Evolutionary conservation across 352 stramenopile genomes (phyloP).

Genomic region (Pythium vanterpoolii): DNA sequence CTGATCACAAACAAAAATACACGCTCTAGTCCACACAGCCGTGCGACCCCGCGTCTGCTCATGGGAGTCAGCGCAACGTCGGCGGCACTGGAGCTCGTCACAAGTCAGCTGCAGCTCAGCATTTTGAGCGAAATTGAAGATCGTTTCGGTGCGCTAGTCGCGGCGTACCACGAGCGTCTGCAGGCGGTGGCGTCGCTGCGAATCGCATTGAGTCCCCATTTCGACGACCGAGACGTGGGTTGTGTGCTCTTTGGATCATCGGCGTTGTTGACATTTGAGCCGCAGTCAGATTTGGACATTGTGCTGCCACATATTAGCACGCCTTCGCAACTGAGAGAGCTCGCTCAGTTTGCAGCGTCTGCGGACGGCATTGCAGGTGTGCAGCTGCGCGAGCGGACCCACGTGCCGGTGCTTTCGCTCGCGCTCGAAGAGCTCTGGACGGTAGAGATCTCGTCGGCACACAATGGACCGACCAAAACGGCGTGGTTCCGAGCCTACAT

Average conservation of each 20-base stretch:
- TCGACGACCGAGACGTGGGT: conserved; percentile 28
- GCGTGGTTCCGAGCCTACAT: conserved; percentile 69
- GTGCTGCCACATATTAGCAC: conserved; percentile 26
- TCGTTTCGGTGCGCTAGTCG: conserved; percentile 46
- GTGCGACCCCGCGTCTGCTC: conserved; percentile 25
- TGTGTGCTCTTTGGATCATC: conserved; percentile 67
- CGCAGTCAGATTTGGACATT: conserved; percentile 73
- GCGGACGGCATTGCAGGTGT: not conserved
- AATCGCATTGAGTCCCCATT: conserved; percentile 32
- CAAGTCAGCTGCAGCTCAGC: conserved; percentile 40
- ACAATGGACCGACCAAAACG: conserved; percentile 68
- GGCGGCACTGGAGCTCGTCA: not conserved
- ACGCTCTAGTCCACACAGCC: not conserved
- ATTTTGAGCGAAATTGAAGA: conserved; percentile 52
- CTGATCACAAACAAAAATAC: conserved; percentile 42
- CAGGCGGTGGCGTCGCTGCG: conserved; percentile 44
- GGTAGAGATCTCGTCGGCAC: conserved; percentile 55
- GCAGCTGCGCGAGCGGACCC: conserved; percentile 24
- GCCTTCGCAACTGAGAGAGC: conserved; percentile 1
- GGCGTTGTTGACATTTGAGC: conserved; percentile 68
- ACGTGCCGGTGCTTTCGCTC: conserved; percentile 63
- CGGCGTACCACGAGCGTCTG: conserved; percentile 63
- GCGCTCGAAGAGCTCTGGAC: conserved; percentile 55
- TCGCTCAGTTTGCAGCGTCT: conserved; percentile 10
- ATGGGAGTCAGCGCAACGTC: conserved; percentile 7